Conservation (phyloP, 441 rosid species). For the Syzygium malaccense region DNA sequence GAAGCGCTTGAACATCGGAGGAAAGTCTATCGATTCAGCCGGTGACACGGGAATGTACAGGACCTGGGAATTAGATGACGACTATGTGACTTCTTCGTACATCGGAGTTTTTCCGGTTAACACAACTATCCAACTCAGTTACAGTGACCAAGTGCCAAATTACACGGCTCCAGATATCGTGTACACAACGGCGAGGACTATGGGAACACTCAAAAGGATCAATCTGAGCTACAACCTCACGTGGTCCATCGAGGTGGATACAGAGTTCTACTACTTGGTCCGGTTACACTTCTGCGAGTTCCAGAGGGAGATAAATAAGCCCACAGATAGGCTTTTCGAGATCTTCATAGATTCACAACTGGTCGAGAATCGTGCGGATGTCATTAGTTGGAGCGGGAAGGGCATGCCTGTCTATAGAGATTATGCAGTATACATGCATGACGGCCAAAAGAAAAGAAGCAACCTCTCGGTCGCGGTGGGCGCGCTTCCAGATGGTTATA, state of each 20-base stretch:
- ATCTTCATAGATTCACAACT: background rate
- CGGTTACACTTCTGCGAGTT: background rate
- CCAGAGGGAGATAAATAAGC: background rate
- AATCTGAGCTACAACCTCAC: background rate
- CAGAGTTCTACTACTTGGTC: background rate
- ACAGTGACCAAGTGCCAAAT: background rate
- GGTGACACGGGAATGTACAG: background rate
- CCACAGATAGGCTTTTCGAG: rapidly evolving
- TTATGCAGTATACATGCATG: rapidly evolving
- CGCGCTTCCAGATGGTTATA: rapidly evolving
- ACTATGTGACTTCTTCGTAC: background rate
- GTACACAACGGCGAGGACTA: rapidly evolving
- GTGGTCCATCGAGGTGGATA: background rate
- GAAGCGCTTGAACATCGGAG: background rate
- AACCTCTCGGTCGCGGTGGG: background rate
- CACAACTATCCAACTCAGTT: background rate
- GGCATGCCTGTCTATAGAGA: background rate
- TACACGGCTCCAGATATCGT: background rate
- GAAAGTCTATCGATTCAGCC: rapidly evolving
- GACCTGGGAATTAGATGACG: background rate
- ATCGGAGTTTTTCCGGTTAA: rapidly evolving
- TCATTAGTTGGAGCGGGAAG: background rate
- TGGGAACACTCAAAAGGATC: rapidly evolving
- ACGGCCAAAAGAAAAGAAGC: background rate
- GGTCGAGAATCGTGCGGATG: background rate